Evolutionary conservation across 768 basidiomycete genomes (phyloP), one percentile per base, ranked within the genome.

Genomic region (Hypsizygus marmoreus): DNA sequence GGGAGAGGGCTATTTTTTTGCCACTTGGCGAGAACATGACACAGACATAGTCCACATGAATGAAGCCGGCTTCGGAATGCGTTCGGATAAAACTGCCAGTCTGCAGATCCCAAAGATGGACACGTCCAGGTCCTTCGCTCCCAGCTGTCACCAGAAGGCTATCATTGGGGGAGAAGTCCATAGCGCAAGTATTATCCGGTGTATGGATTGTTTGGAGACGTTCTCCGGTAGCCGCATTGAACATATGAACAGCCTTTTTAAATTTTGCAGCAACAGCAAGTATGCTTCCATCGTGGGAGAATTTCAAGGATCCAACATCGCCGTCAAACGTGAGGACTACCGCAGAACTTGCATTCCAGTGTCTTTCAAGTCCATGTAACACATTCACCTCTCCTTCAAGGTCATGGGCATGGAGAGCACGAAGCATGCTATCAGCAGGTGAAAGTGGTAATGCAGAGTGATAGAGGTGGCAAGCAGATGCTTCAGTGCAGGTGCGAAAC

Each of bases 281-380:
- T 6, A 40, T 25, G 17, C 30, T 40, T 28, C 40, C 40, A 17
- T 29, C 22, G 30, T 40, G 13, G 25, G 40, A 40, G 22, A 40
- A 28, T 4, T 9, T n/a, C 14, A 4, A 13, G 6, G 4, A 3
- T 2, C 19, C 4, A 40, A 2, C 12, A 6, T 4, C 3, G n/a
- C n/a, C 17, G 6, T 17, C 28, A 7, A 16, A 20, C 5, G 22
- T 13, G 12, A 19, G 4, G 16, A 24, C 26, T 6, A 40, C 17
- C 5, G 24, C 13, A n/a, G 22, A 14, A n/a, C 30, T 29, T 4
- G 24, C 11, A n/a, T 11, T 2, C 2, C n/a, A n/a, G 26, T 29
- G 30, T 29, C 14, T 19, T 5, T 7, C 7, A 40, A 13, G 20
- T 14, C 40, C 40, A 14, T 40, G 14, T 2, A 30, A 12, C 7